Conservation (phyloP, 257 asterid genomes). For the Scutellaria galericulata region DNA sequence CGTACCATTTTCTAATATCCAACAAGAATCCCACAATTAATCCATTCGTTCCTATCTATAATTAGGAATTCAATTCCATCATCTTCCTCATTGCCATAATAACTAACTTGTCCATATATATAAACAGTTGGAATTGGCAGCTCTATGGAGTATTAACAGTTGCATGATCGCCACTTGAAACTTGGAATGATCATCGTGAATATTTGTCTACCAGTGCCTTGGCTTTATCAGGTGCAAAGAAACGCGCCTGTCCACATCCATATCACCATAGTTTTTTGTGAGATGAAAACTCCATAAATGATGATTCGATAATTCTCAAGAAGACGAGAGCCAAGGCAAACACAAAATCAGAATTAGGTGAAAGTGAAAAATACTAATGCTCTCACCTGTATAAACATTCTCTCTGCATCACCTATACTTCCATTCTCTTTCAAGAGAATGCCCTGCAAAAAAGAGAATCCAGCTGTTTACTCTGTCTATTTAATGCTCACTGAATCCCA, state of each 20-base stretch:
- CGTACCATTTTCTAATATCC: too few species aligned
- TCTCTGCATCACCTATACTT: slow-evolving; percentile 86
- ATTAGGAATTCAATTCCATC: too few species aligned
- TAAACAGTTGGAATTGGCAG: neutral
- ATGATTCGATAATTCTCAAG: neutral
- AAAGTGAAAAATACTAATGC: neutral
- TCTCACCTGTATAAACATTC: slow-evolving; percentile 94
- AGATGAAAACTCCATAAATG: too few species aligned
- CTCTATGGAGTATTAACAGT: neutral
- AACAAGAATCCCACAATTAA: too few species aligned
- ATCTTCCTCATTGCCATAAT: neutral
- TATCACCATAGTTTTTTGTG: neutral
- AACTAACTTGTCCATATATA: neutral
- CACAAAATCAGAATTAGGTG: neutral
- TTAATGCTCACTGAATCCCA: too few species aligned
- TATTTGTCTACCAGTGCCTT: slow-evolving; percentile 76
- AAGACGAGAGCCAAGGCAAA: neutral
- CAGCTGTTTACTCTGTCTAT: too few species aligned
- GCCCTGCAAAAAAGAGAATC: slow-evolving; percentile 58
- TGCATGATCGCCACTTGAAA: neutral
- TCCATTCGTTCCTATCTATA: too few species aligned
- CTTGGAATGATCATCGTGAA: slow-evolving; percentile 48
- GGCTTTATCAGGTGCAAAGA: slow-evolving; percentile 81
- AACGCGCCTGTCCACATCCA: slow-evolving; percentile 70
- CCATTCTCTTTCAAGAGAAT: slow-evolving; percentile 84